phyloP scores from a whole-genome alignment of 306 rosid genomes.

The Fragaria nilgerrensis region DNA sequence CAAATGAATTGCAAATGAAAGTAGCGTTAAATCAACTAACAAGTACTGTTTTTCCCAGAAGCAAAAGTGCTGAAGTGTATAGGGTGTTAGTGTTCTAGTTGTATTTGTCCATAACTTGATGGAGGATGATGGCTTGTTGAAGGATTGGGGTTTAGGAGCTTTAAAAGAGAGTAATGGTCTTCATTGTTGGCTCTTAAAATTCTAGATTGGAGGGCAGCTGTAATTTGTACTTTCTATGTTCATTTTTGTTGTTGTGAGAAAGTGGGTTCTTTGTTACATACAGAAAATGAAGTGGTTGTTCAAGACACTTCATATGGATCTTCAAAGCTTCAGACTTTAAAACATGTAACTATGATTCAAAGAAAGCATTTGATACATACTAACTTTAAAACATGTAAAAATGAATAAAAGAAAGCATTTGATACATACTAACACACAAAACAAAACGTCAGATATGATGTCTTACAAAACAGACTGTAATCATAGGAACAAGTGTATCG shows the following conservation, averaged over 20 bases:
- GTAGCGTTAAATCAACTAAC: not conserved
- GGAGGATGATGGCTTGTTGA: not conserved
- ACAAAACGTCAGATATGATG: not conserved
- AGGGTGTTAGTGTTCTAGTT: not conserved
- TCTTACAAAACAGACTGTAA: not conserved
- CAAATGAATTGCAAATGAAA: not conserved
- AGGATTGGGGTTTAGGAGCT: not conserved
- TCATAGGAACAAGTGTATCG: not conserved
- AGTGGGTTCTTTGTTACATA: not conserved
- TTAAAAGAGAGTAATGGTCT: not conserved
- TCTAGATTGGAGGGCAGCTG: not conserved
- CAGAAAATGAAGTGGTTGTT: not conserved
- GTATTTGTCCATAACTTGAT: not conserved
- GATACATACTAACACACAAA: not conserved
- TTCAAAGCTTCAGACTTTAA: conserved; percentile 2
- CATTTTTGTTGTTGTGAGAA: too few species aligned
- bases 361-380: not conserved
- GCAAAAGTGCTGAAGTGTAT: not conserved
- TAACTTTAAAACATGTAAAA: not conserved
- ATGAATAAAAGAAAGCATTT: not conserved
- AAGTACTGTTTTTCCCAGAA: not conserved
- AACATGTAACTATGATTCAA: not conserved
- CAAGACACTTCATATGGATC: not conserved
- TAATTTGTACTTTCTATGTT: not conserved
- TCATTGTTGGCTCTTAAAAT: not conserved